A percentile compares a stretch with the other conserved stretches of the same genome.
Evolutionary conservation across 768 basidiomycete species (phyloP).

Genomic region (Tylopilus vinaceipallidus): DNA sequence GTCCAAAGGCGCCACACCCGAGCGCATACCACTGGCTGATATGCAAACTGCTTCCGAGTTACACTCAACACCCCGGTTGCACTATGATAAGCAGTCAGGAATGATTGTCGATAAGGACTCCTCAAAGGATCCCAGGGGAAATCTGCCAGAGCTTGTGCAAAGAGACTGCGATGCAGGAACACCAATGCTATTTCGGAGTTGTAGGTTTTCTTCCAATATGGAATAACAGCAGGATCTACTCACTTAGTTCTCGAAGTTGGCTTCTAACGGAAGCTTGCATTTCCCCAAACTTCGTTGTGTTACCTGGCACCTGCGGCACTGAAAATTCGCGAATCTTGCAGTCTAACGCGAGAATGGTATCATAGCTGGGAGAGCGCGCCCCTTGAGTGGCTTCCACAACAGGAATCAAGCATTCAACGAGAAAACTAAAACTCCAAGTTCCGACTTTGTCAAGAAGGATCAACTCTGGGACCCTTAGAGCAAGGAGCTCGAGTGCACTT

Average conservation of each 20-base stretch:
- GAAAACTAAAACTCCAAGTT: conserved; percentile 45
- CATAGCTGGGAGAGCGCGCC: conserved; percentile 45
- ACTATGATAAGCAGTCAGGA: conserved; percentile 49
- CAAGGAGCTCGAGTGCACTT: too few species aligned
- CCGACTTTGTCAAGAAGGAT: conserved; percentile 39
- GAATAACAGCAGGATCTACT: background rate
- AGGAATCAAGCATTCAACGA: conserved; percentile 41
- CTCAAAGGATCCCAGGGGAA: conserved; percentile 45
- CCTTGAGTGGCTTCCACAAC: conserved; percentile 41
- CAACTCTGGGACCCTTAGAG: background rate
- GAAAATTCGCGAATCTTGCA: conserved; percentile 43
- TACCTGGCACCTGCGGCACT: conserved; percentile 17
- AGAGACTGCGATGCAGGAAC: conserved; percentile 55
- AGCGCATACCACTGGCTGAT: conserved; percentile 44
- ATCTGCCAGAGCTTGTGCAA: conserved; percentile 54
- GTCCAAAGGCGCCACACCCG: conserved; percentile 64
- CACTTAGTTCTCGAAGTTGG: conserved; percentile 47
- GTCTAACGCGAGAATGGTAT: conserved; percentile 48
- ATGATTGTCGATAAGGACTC: conserved; percentile 49
- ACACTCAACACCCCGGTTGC: conserved; percentile 46
- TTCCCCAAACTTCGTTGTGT: conserved; percentile 35
- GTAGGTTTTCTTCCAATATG: conserved; percentile 1
- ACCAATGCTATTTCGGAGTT: conserved; percentile 41
- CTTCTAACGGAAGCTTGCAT: conserved; percentile 43
- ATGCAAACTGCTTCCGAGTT: conserved; percentile 40